Conservation (phyloP, 305 asterid genomes). For the Rubia peregrina region DNA sequence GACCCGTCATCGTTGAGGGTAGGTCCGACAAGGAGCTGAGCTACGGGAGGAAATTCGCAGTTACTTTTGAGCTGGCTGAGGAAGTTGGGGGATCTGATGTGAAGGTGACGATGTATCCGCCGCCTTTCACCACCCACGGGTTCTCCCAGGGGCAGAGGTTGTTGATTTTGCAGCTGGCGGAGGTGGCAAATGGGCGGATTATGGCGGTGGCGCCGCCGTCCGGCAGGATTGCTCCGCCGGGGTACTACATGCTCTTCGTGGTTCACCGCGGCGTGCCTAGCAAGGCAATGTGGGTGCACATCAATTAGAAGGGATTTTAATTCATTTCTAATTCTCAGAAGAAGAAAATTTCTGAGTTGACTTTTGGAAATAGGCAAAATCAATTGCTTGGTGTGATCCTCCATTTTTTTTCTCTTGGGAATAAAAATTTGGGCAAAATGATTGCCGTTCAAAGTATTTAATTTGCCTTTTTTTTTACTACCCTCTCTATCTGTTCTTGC, state of each 20-base stretch:
- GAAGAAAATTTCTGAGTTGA: neutral
- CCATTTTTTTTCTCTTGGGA: neutral
- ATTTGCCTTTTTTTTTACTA: no score
- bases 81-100: constrained; percentile 16
- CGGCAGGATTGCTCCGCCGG: constrained; percentile 75
- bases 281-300: constrained; percentile 68
- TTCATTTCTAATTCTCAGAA: neutral
- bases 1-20: constrained; percentile 31
- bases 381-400: neutral
- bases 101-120: constrained; percentile 67
- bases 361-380: neutral
- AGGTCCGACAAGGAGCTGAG: constrained; percentile 24
- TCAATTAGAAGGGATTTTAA: constrained; percentile 19
- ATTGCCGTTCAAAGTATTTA: neutral
- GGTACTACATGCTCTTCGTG: constrained; percentile 63
- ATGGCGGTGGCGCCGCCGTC: constrained; percentile 65
- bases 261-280: constrained; percentile 76
- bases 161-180: constrained; percentile 42
- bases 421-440: neutral
- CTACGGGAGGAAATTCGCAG: constrained; percentile 38
- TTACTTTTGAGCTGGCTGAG: constrained; percentile 18
- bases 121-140: constrained; percentile 95
- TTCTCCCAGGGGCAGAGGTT: constrained; percentile 75
- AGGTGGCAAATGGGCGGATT: constrained; percentile 13
- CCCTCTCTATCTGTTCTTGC: no score